Conservation (phyloP, 208 protist species). For the Acanthamoeba sp. region DNA sequence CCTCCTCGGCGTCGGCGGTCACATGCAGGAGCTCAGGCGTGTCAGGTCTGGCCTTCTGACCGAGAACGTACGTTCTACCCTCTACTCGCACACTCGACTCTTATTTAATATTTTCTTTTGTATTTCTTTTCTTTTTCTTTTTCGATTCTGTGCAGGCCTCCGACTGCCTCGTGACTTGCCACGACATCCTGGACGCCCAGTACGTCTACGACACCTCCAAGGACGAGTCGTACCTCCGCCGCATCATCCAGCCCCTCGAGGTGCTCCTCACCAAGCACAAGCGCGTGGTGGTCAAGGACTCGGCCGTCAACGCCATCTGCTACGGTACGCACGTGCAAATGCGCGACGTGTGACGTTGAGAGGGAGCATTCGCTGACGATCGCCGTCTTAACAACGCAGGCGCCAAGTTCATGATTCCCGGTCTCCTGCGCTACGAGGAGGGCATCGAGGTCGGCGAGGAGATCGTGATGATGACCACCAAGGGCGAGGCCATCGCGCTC, state of each 20-base stretch:
- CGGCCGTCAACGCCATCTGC: slow-evolving; percentile 99
- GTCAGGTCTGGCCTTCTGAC: slow-evolving; percentile 97
- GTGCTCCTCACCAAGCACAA: slow-evolving; percentile 98
- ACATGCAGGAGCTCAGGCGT: slow-evolving; percentile 99
- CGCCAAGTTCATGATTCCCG: slow-evolving; percentile 99
- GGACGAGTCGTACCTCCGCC: slow-evolving; percentile 98
- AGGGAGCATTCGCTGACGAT: slow-evolving; percentile 87
- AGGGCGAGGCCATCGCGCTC: slow-evolving; percentile 99
- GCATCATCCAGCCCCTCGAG: slow-evolving; percentile 98
- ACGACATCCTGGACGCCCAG: slow-evolving; percentile 99
- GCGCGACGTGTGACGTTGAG: too few relatives aligned
- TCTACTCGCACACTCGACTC: too few relatives aligned
- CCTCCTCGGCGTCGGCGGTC: slow-evolving; percentile 97
- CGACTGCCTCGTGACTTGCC: slow-evolving; percentile 99
- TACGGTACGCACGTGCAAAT: too few relatives aligned
- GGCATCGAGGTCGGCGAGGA: slow-evolving; percentile 97
- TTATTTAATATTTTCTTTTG: background rate
- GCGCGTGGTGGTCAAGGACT: slow-evolving; percentile 99
- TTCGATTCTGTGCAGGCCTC: background rate
- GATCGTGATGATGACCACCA: slow-evolving; percentile 99
- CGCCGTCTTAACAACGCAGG: slow-evolving; percentile 85
- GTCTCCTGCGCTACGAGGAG: slow-evolving; percentile 97
- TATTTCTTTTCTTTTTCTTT: background rate
- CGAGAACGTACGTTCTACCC: slow-evolving; percentile 87
- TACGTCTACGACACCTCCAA: slow-evolving; percentile 97